These are phyloP conservation scores for Margaritispora aquatica DNA, from an alignment of 495 filamentous ascomycete genomes.

Conservation along the genomic window DNA sequence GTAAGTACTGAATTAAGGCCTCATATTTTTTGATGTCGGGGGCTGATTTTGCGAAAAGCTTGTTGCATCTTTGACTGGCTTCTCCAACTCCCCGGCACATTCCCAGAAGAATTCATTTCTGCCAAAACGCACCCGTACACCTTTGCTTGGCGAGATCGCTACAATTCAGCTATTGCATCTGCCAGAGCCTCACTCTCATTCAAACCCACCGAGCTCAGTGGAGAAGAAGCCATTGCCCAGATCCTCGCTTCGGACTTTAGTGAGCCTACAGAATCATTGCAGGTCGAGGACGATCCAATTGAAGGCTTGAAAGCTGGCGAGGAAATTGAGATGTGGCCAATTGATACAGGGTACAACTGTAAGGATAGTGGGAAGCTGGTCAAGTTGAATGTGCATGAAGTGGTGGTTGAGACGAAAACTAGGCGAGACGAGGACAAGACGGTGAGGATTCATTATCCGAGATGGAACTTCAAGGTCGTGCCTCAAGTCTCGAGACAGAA, in stretches of 20 bases:
- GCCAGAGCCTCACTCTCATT: not conserved
- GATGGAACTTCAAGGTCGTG: conserved; percentile 13
- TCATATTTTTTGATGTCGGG: too few relatives aligned
- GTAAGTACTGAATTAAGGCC: too few relatives aligned
- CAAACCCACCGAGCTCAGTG: conserved; percentile 29
- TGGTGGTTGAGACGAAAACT: conserved; percentile 41
- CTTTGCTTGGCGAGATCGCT: not conserved
- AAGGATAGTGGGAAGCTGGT: conserved; percentile 46
- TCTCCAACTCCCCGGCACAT: conserved; percentile 35
- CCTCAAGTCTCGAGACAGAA: not conserved
- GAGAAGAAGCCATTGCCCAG: conserved; percentile 39
- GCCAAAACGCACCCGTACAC: not conserved
- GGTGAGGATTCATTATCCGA: conserved; percentile 46
- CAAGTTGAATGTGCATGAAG: conserved; percentile 36
- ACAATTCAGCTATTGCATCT: not conserved
- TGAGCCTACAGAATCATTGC: conserved; percentile 14
- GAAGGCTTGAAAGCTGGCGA: conserved; percentile 35
- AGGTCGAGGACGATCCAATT: conserved; percentile 27
- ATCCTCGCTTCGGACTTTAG: conserved; percentile 31
- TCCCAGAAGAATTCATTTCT: conserved; percentile 25
- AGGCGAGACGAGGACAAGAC: conserved; percentile 26
- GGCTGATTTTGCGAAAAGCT: too few relatives aligned
- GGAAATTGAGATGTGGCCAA: conserved; percentile 45
- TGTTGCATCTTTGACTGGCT: conserved; percentile 59
- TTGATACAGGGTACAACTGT: conserved; percentile 44